These are phyloP conservation scores for Mychonastes homosphaera DNA, from an alignment of 139 green algal species.

Conservation along the genomic window DNA sequence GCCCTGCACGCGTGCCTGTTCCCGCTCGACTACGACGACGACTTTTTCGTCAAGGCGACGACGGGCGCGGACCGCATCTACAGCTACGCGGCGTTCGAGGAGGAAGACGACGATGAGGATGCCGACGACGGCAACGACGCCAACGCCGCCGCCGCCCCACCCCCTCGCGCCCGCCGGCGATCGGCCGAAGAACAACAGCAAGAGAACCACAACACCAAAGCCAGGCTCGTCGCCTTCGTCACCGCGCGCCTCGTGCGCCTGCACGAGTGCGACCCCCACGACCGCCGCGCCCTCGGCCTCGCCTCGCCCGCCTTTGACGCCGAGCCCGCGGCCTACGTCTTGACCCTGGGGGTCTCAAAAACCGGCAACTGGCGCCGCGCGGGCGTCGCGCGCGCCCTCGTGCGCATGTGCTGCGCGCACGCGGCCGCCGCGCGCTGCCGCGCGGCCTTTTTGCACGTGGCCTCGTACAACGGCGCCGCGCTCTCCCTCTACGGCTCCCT, in stretches of 20 bases:
- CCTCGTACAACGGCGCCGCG: conserved; percentile 30
- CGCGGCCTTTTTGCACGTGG: conserved; percentile 33
- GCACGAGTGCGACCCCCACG: conserved; percentile 28
- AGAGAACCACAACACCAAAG: too few relatives aligned
- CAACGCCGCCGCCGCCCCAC: too few relatives aligned
- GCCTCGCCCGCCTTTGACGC: neutral
- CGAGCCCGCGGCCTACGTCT: too few relatives aligned
- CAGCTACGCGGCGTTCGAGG: too few relatives aligned
- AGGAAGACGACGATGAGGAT: too few relatives aligned
- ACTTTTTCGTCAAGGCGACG: conserved; percentile 29
- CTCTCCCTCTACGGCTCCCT: conserved; percentile 23
- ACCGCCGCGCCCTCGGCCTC: neutral
- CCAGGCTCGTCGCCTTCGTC: conserved; percentile 41
- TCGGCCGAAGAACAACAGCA: too few relatives aligned
- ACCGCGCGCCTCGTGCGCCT: conserved; percentile 25
- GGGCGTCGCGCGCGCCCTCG: too few relatives aligned
- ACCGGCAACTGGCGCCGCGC: neutral
- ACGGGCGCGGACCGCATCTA: conserved; percentile 16
- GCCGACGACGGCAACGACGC: too few relatives aligned
- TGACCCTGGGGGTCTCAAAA: neutral
- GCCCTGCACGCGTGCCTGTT: conserved; percentile 24
- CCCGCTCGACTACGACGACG: conserved; percentile 40
- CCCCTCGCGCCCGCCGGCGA: too few relatives aligned
- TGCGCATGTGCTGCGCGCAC: neutral
- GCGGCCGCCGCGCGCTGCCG: neutral